A percentile compares a stretch with the other conserved stretches of the same genome.
These are phyloP conservation scores for Lactifluus volemus DNA, from an alignment of 768 basidiomycete genomes.

Conservation along the genomic window DNA sequence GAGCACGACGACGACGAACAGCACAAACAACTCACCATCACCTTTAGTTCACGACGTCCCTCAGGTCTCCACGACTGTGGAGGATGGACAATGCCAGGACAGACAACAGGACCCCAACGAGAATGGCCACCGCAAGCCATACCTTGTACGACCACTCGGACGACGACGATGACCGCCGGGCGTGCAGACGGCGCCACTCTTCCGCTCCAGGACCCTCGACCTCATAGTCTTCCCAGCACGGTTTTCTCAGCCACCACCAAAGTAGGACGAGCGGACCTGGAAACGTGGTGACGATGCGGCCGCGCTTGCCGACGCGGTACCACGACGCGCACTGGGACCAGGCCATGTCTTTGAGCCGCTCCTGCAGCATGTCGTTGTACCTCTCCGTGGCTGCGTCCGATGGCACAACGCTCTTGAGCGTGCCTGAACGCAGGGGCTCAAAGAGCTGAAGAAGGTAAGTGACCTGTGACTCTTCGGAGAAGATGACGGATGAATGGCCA, in stretches of 20 bases:
- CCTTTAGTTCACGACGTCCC: neutral
- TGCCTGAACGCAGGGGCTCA: neutral
- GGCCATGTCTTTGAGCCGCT: conserved; percentile 1
- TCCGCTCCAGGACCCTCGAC: neutral
- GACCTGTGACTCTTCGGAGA: conserved; percentile 28
- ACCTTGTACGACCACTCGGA: neutral
- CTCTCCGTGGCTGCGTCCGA: conserved; percentile 10
- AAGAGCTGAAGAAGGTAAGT: conserved; percentile 2
- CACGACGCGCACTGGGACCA: conserved; percentile 16
- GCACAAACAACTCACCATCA: neutral
- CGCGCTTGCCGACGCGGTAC: conserved; percentile 9
- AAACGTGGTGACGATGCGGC: conserved; percentile 5
- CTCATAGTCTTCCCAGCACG: conserved; percentile 9
- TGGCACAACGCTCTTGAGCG: conserved; percentile 7
- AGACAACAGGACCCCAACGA: neutral
- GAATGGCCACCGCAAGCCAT: neutral
- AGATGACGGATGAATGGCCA: conserved; percentile 50
- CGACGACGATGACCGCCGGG: neutral
- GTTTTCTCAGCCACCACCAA: conserved; percentile 13
- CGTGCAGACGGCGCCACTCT: conserved; percentile 2
- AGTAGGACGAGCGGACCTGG: conserved; percentile 13
- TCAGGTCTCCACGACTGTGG: neutral
- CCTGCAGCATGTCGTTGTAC: conserved; percentile 12
- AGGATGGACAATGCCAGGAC: neutral
- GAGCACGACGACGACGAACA: too few species aligned